phyloP scores from a whole-genome alignment of 495 filamentous ascomycete genomes.

The Hapsidospora chrysogenum region DNA sequence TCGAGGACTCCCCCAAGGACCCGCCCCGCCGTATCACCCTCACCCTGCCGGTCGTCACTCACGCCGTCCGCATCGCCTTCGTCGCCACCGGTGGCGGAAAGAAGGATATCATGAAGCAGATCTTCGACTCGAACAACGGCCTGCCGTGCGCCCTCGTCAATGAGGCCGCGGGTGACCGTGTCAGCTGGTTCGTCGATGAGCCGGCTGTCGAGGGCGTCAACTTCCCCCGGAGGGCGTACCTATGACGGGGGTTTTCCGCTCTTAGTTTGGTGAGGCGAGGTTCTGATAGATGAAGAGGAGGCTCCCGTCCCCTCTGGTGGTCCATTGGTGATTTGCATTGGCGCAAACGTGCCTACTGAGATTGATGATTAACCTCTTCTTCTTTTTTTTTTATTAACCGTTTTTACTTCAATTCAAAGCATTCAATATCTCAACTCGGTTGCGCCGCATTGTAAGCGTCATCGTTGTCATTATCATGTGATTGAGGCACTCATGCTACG shows the following conservation, averaged over 20 bases:
- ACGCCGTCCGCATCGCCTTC: slow-evolving; percentile 72
- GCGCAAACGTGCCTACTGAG: too few relatives aligned
- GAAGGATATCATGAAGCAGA: slow-evolving; percentile 78
- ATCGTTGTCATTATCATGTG: too few relatives aligned
- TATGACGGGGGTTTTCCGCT: slow-evolving; percentile 7
- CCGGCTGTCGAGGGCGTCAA: slow-evolving; percentile 67
- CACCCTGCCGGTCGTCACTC: slow-evolving; percentile 73
- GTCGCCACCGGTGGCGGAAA: slow-evolving; percentile 80
- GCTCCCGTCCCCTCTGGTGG: too few relatives aligned
- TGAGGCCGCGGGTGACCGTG: slow-evolving; percentile 59
- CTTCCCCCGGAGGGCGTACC: slow-evolving; percentile 48
- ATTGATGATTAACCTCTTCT: too few relatives aligned
- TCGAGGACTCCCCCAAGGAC: slow-evolving; percentile 87
- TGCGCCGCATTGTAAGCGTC: too few relatives aligned
- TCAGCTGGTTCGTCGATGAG: slow-evolving; percentile 87
- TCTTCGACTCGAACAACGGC: slow-evolving; percentile 65
- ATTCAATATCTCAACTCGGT: too few relatives aligned
- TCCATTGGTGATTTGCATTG: too few relatives aligned
- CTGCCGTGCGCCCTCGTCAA: slow-evolving; percentile 84
- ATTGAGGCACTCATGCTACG: too few relatives aligned
- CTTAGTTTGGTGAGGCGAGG: not conserved
- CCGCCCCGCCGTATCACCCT: slow-evolving; percentile 82
- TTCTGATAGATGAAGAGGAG: too few relatives aligned
- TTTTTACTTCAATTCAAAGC: too few relatives aligned
- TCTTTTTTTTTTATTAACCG: too few relatives aligned